Base-by-base conservation (phyloP, 768 basidiomycete species). In the Panus rudis region DNA sequence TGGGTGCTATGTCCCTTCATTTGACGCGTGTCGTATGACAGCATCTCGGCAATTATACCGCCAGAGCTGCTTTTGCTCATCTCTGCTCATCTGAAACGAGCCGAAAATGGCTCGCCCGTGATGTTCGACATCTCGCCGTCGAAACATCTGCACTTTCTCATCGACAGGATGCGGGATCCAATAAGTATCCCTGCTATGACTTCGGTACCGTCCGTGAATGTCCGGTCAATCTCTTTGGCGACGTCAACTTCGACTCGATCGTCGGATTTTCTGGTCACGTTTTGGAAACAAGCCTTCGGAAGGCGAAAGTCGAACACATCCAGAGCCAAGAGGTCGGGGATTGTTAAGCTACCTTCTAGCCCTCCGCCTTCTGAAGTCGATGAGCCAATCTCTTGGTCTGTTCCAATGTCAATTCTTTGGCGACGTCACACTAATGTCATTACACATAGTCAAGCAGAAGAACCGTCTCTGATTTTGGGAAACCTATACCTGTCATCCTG, bases 401-500 rank as follows among this genome's bases (percentile, higher is more conserved):
- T n/a, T n/a, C n/a, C n/a, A n/a, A n/a, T n/a, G n/a, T n/a, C n/a
- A n/a, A n/a, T n/a, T n/a, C n/a, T n/a, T n/a, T n/a, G n/a, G n/a
- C n/a, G n/a, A n/a, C n/a, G n/a, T n/a, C n/a, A n/a, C n/a, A n/a
- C n/a, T n/a, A n/a, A n/a, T n/a, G n/a, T n/a, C n/a, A n/a, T n/a
- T n/a, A 37, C 34, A 37, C 7, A 37, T 11, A 37, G 8, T 8
- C 16, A n/a, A 7, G 34, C 7, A 7, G 34, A 17, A 16, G 34
- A 17, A 8, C n/a, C 16, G 7, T 17, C 7, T n/a, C 7, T 43
- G 3, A 28, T 39, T 11, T 63, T 94, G 7, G 93, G 93, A n/a
- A 97, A 98, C 60, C 65, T 98, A 17, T 73, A 84, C 39, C 62
- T 97, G 24, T 91, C 87, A 5, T 92, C 88, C 5, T 97, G 94